A percentile compares a stretch with the other conserved stretches of the same genome.
Evolutionary conservation across 1,284 basidiomycete species (phyloP).

Genomic region (Ganoderma lingzhi): DNA sequence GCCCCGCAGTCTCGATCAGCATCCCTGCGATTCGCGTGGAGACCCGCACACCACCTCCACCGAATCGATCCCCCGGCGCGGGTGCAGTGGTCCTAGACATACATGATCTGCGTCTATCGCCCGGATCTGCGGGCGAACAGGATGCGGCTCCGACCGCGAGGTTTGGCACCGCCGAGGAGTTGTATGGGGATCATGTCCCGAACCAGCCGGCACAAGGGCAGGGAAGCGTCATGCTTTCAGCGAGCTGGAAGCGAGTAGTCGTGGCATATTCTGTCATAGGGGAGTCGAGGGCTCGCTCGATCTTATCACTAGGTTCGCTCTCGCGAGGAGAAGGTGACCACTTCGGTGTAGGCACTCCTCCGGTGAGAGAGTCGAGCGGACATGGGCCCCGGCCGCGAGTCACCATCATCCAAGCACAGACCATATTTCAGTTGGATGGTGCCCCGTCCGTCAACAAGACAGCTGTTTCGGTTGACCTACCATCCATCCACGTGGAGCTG

Average conservation of each 20-base stretch:
- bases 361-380: slow-evolving; percentile 13
- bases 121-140: slow-evolving; percentile 39
- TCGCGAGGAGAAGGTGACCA: slow-evolving; percentile 10
- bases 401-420: slow-evolving; percentile 19
- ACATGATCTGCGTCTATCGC: slow-evolving; percentile 56
- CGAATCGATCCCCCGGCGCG: slow-evolving; percentile 55
- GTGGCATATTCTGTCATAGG: slow-evolving; percentile 53
- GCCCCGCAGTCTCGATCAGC: slow-evolving; percentile 43
- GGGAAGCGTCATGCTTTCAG: slow-evolving; percentile 43
- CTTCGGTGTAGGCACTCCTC: slow-evolving; percentile 29
- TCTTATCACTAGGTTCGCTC: slow-evolving; percentile 44
- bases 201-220: not conserved
- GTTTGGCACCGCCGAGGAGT: slow-evolving; percentile 47
- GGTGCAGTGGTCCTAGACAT: slow-evolving; percentile 74
- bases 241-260: slow-evolving; percentile 55
- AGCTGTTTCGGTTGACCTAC: slow-evolving; percentile 63
- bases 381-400: slow-evolving; percentile 22
- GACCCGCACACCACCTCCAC: slow-evolving; percentile 62
- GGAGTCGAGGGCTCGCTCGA: slow-evolving; percentile 39
- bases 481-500: slow-evolving; percentile 70
- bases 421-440: slow-evolving; percentile 6
- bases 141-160: slow-evolving; percentile 41
- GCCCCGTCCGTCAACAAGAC: slow-evolving; percentile 41
- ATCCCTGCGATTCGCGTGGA: slow-evolving; percentile 68
- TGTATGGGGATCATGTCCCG: slow-evolving; percentile 15